These are phyloP conservation scores for Ziziphus jujuba DNA, from an alignment of 306 rosid genomes.

Conservation along the genomic window DNA sequence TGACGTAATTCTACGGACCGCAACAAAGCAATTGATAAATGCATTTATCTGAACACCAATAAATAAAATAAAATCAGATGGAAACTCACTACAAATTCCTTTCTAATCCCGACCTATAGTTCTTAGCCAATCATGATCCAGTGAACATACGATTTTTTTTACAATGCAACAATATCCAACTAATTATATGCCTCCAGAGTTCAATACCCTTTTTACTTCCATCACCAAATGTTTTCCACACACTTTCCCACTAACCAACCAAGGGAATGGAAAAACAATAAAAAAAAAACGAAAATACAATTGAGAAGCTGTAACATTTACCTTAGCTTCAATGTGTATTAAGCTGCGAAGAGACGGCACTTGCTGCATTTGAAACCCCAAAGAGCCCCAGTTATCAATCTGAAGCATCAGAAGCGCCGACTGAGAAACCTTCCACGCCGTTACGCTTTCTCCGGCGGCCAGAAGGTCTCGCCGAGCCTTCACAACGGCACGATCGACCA, in stretches of 20 bases:
- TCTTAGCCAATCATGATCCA: no score
- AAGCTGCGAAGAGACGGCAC: slow-evolving; percentile 64
- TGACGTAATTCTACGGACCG: slow-evolving; percentile 64
- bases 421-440: slow-evolving; percentile 75
- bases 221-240: neutral
- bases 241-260: slow-evolving; percentile 13
- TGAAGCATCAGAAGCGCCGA: slow-evolving; percentile 50
- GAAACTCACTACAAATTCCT: neutral
- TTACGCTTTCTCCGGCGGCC: slow-evolving; percentile 49
- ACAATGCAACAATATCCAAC: no score
- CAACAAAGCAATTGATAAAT: slow-evolving; percentile 88
- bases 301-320: slow-evolving; percentile 13
- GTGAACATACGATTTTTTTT: no score
- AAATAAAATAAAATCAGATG: slow-evolving; percentile 14
- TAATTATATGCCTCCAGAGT: no score
- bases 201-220: neutral
- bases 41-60: slow-evolving; percentile 70
- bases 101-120: no score
- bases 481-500: slow-evolving; percentile 40
- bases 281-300: neutral
- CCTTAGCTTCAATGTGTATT: slow-evolving; percentile 71
- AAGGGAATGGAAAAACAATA: neutral
- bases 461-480: slow-evolving; percentile 48
- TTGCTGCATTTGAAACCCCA: slow-evolving; percentile 74
- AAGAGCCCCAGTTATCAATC: slow-evolving; percentile 56